A percentile compares a stretch with the other conserved stretches of the same genome.
phyloP scores from a whole-genome alignment of 2,329 filamentous ascomycete species.

The Metarhizium rileyi region DNA sequence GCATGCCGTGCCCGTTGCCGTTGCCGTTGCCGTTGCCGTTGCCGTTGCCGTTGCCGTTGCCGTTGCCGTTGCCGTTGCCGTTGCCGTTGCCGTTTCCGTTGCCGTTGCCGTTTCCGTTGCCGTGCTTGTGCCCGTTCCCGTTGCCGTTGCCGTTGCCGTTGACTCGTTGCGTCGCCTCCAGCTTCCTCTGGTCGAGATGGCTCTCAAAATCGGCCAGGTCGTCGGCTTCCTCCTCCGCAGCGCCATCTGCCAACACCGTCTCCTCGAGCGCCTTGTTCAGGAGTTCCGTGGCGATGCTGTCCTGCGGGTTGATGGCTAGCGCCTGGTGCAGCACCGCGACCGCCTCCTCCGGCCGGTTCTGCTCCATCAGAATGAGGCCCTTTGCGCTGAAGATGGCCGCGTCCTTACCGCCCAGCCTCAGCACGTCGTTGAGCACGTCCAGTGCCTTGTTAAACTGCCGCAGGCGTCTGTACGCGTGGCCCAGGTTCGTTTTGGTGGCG shows the following conservation, averaged over 20 bases:
- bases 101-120: no score
- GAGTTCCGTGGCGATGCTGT: slow-evolving; percentile 71
- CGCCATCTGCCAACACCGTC: slow-evolving; percentile 37
- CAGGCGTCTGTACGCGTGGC: slow-evolving; percentile 71
- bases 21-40: no score
- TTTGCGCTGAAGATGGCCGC: slow-evolving; percentile 71
- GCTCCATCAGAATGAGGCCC: slow-evolving; percentile 73
- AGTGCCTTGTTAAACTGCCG: slow-evolving; percentile 63
- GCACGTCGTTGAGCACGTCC: slow-evolving; percentile 74
- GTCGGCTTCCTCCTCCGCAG: slow-evolving; percentile 37
- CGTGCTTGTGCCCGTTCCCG: no score
- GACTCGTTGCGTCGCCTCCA: slow-evolving; percentile 30
- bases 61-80: no score
- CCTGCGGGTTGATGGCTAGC: slow-evolving; percentile 67
- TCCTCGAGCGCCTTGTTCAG: slow-evolving; percentile 62
- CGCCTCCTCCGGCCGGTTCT: slow-evolving; percentile 65
- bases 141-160: no score
- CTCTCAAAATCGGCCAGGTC: slow-evolving; percentile 42
- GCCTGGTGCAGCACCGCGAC: slow-evolving; percentile 78
- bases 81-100: no score
- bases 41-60: no score
- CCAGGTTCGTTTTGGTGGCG: slow-evolving; percentile 78
- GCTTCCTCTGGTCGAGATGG: slow-evolving; percentile 37
- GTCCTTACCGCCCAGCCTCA: slow-evolving; percentile 73
- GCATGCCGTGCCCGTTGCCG: slow-evolving; percentile 15